Evolutionary conservation across 805 yeast species (phyloP).

Genomic region (Pichia nakasei): DNA sequence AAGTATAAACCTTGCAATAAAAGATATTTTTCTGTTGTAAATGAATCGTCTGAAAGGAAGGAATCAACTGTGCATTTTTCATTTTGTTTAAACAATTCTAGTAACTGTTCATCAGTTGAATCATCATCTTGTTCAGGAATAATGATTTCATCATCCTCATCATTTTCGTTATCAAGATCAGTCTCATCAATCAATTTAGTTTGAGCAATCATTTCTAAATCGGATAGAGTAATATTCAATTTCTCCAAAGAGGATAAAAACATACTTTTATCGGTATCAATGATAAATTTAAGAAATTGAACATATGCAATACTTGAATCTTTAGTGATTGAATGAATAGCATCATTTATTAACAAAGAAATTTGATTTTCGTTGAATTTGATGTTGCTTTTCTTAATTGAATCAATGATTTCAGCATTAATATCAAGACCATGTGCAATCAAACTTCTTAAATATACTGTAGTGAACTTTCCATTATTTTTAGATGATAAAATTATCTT

Average conservation of each 20-base stretch:
- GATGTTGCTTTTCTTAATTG: constrained; percentile 9
- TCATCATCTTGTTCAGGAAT: constrained; percentile 20
- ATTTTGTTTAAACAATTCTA: constrained; percentile 4
- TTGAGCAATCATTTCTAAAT: constrained; percentile 59
- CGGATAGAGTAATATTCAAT: constrained; percentile 30
- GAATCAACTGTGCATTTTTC: constrained; percentile 19
- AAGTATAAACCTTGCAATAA: constrained; percentile 35
- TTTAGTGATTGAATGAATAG: constrained; percentile 13
- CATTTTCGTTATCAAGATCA: constrained; percentile 12
- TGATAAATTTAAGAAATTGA: constrained; percentile 29
- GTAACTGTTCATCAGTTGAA: constrained; percentile 17
- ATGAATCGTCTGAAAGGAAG: constrained; percentile 26
- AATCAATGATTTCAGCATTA: constrained; percentile 4
- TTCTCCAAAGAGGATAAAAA: constrained; percentile 33
- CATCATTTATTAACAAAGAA: constrained; percentile 15
- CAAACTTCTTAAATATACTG: constrained; percentile 22
- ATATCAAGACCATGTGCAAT: constrained; percentile 13
- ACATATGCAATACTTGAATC: constrained; percentile 20
- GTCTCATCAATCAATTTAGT: constrained; percentile 39
- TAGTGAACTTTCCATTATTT: constrained; percentile 19
- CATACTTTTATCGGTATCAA: constrained; percentile 28
- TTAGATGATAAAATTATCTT: constrained; percentile 13
- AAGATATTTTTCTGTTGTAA: constrained; percentile 33
- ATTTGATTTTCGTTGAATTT: constrained; percentile 16
- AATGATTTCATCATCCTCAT: constrained; percentile 25